Percentiles rank a stretch among this genome's conserved stretches.
Conservation (phyloP, 2,329 filamentous ascomycete species). For the Claviceps pazoutovae region DNA sequence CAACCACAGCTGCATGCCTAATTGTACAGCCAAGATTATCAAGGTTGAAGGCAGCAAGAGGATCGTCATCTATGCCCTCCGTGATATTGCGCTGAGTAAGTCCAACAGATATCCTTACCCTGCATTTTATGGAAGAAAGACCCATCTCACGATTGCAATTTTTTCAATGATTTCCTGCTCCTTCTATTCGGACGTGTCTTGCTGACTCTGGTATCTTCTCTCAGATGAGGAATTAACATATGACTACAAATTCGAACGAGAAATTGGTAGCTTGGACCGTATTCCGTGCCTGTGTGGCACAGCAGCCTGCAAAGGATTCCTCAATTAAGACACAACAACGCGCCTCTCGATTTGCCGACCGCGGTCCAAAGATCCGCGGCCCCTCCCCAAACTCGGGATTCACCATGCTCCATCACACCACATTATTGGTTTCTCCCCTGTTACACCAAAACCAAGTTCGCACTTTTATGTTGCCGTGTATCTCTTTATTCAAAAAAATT, state of each 20-base stretch:
- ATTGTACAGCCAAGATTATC: constrained; percentile 98
- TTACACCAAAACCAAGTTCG: neutral
- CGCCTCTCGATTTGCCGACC: neutral
- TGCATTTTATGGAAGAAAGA: neutral
- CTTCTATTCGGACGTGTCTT: neutral
- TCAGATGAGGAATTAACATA: constrained; percentile 97
- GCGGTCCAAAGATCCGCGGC: too few species aligned
- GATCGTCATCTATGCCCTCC: constrained; percentile 95
- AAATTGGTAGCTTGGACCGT: constrained; percentile 85
- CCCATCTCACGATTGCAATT: neutral
- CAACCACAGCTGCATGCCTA: constrained; percentile 96
- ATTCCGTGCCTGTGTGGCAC: constrained; percentile 97
- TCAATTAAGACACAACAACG: constrained; percentile 54
- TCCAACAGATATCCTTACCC: constrained; percentile 12
- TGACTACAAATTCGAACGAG: constrained; percentile 99
- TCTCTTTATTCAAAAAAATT: neutral
- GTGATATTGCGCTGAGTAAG: constrained; percentile 90
- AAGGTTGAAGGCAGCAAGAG: constrained; percentile 95
- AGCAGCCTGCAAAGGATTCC: constrained; percentile 92
- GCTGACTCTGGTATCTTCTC: constrained; percentile 2
- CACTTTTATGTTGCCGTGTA: neutral
- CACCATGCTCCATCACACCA: neutral
- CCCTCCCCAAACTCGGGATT: neutral
- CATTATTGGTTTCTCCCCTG: neutral
- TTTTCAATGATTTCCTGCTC: neutral